Evolutionary conservation across 2,329 filamentous ascomycete genomes (phyloP), one percentile per base, ranked within the genome.

Genomic region (Colletotrichum filicis): DNA sequence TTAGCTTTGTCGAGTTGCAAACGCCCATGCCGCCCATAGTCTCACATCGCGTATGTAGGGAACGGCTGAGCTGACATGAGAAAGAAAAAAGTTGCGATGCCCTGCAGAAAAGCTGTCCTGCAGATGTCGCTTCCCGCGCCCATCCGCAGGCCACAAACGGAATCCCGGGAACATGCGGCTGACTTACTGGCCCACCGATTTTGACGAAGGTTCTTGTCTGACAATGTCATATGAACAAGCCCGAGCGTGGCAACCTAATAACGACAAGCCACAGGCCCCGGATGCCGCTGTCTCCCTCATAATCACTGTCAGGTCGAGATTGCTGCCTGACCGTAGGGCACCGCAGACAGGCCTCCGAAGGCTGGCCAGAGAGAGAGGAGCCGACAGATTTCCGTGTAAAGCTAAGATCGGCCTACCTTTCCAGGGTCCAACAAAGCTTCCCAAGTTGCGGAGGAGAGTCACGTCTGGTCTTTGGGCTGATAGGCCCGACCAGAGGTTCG

Each of bases 11-110:
- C 46, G 22, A 53, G 22, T 24, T 52, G 24, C 26, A 68, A 53
- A 55, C 66, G 65, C 69, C 59, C 68, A 58, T 53, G 30, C 69
- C 53, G 59, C 69, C 63, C n/a, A 37, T 56, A 60, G 26, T 35
- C 32, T 7, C 14, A 56, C 49, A 56, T 42, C 61, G 30, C 49
- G 46, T 26, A 35, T n/a, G 26, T 53, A 49, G 55, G 16, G 55
- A n/a, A 58, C 4, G 55, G 28, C 14, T 32, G 55, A 58, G 26
- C 55, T 58, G 42, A 22, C 42, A 49, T 49, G 42, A 49, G 42
- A 49, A 49, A 49, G 8, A 5, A 22, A 46, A 49, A n/a, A 22
- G 19, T 49, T 49, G 55, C 28, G n/a, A 58, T 30, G n/a, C 30
- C 57, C 32, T 42, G 57, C 30, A 42, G 57, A 35, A 37, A 63